These are phyloP conservation scores for Aphanomyces euteiches DNA, from an alignment of 352 stramenopile species.

Conservation along the genomic window DNA sequence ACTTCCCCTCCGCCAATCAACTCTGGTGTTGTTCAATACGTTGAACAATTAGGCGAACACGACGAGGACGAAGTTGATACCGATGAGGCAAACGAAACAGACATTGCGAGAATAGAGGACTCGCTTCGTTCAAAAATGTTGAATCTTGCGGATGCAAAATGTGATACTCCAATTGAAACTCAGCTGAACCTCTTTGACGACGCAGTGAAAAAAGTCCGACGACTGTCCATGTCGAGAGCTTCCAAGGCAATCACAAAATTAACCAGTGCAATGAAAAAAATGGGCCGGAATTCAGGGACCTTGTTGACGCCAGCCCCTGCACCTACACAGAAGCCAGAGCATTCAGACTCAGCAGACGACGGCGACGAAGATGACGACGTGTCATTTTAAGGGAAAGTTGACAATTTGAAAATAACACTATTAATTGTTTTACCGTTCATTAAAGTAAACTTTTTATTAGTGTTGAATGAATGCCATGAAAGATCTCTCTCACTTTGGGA, in stretches of 20 bases:
- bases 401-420: background rate
- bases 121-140: conserved; percentile 61
- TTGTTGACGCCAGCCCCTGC: background rate
- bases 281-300: background rate
- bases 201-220: conserved; percentile 59
- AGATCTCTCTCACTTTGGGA: background rate
- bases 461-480: background rate
- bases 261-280: background rate
- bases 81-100: conserved; percentile 21
- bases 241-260: conserved; percentile 6
- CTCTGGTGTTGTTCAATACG: conserved; percentile 25
- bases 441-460: background rate
- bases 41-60: background rate
- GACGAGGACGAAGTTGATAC: conserved; percentile 25
- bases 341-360: background rate
- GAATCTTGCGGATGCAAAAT: conserved; percentile 48
- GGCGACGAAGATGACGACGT: background rate
- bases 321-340: background rate
- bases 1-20: background rate
- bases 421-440: background rate
- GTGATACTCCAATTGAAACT: background rate
- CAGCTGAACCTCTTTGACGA: conserved; percentile 66
- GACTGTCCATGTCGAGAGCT: conserved; percentile 39
- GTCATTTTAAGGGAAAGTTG: background rate
- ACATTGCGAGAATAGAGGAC: conserved; percentile 58